phyloP scores from a whole-genome alignment of 164 flowering plant genomes.

The Magnolia changhungtana region DNA sequence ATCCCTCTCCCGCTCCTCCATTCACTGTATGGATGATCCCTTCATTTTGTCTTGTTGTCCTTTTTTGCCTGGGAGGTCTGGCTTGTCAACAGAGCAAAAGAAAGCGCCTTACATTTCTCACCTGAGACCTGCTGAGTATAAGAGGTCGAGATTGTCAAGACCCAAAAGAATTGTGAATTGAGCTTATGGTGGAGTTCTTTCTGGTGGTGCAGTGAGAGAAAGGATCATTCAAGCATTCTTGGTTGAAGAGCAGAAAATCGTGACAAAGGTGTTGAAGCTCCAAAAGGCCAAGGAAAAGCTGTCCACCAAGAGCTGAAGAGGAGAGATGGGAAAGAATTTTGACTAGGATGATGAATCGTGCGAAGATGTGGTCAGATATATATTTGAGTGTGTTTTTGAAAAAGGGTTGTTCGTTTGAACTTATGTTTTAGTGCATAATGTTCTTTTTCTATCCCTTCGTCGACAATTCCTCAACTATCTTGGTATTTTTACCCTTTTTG shows the following conservation, averaged over 20 bases:
- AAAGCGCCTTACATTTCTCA: too few relatives aligned
- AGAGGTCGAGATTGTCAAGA: slow-evolving; percentile 66
- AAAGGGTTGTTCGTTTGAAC: not conserved
- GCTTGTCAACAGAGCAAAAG: too few relatives aligned
- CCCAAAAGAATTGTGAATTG: slow-evolving; percentile 75
- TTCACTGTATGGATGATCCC: too few relatives aligned
- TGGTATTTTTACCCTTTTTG: too few relatives aligned
- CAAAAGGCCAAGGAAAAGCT: slow-evolving; percentile 75
- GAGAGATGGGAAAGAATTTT: slow-evolving; percentile 23
- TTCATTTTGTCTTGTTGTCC: too few relatives aligned
- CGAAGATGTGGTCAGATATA: not conserved
- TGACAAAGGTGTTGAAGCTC: slow-evolving; percentile 63
- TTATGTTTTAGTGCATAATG: too few relatives aligned
- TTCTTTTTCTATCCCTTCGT: too few relatives aligned
- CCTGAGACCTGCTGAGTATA: slow-evolving; percentile 23
- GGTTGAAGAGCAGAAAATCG: slow-evolving; percentile 75
- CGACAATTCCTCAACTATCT: too few relatives aligned
- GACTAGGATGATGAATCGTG: slow-evolving; percentile 18
- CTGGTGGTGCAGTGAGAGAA: slow-evolving; percentile 71
- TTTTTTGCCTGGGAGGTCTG: too few relatives aligned
- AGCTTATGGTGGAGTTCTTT: slow-evolving; percentile 73
- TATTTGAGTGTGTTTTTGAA: slow-evolving; percentile 3
- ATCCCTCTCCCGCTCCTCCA: too few relatives aligned
- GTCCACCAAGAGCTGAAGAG: slow-evolving; percentile 24
- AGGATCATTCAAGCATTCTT: slow-evolving; percentile 76